Evolutionary conservation across 495 filamentous ascomycete species (phyloP), one percentile per base, ranked within the genome.

Genomic region (Daldinia vernicosa): DNA sequence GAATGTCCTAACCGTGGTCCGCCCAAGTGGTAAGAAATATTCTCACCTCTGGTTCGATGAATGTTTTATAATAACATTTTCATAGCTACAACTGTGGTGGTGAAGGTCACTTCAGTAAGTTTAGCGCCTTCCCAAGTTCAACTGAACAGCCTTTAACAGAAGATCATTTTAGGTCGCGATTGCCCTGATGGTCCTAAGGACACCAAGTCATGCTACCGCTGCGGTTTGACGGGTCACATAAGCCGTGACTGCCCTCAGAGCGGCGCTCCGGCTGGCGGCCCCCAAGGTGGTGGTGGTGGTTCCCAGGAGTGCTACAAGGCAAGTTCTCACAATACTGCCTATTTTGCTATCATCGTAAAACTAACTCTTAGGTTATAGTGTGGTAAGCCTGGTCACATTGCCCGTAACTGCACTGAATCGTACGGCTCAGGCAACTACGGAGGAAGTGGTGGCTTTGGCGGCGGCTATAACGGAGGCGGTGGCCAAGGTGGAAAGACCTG

Each of bases 371-470:
- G 15, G 27, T 33, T 30, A 35, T 53, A 84, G 89, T 99, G 96
- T 84, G 94, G 93, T 56, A 92, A 97, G 84, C 86, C 94, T 63
- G 96, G 95, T 63, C 95, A 98, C 87, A 98, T 98, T 80, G 95
- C 95, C 52, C 93, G 96, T 66, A 97, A 95, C 87, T 98, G 95
- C 89, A 82, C 89, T 73, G 88, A 94, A 81, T 84, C 87, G 67
- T 86, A 83, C 50, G 81, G 80, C 60, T 71, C 80, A 33, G 78
- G 77, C 65, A 76, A 78, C 56, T 79, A 80, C 56, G 77, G 43
- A 22, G 43, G 33, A 35, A 12, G 33, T 35, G 3, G 75, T 60
- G 79, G 82, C 66, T 81, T 56, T 35, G 53, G 81, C 71, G 85
- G 85, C 52, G 81, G 80, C 66, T 80, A 81, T 59, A 82, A 85